Evolutionary conservation across 768 basidiomycete species (phyloP).

Genomic region (Naematelia aurantialba): DNA sequence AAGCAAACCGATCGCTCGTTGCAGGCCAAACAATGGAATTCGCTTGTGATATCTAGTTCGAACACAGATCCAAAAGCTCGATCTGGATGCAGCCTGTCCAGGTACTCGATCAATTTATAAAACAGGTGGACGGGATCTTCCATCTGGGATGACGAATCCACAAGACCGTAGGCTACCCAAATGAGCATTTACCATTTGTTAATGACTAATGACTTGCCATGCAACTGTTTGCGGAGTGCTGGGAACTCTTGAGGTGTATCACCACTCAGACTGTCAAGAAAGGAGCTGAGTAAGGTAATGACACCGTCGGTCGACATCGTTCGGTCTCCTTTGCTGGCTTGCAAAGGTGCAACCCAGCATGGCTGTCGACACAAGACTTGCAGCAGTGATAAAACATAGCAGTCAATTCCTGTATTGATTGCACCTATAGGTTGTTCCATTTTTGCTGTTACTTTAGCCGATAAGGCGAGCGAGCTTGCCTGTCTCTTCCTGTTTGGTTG

Average conservation of each 20-base stretch:
- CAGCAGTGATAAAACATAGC: slow-evolving; percentile 7
- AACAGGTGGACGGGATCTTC: slow-evolving; percentile 3
- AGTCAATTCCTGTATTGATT: slow-evolving; percentile 1
- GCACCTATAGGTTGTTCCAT: not conserved
- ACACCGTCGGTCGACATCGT: no score
- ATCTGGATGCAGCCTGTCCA: not conserved
- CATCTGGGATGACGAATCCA: slow-evolving; percentile 1
- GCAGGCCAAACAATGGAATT: not conserved
- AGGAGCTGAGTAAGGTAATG: no score
- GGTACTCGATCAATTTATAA: not conserved
- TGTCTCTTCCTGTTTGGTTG: not conserved
- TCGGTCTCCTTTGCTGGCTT: no score
- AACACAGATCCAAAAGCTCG: not conserved
- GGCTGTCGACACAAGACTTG: slow-evolving; percentile 1
- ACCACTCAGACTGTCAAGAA: no score
- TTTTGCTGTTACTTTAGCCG: not conserved
- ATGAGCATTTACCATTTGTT: not conserved
- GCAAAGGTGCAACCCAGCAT: no score
- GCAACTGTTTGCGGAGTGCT: no score
- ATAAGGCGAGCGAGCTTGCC: not conserved
- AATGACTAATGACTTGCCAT: no score
- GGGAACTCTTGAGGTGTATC: no score
- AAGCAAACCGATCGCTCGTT: not conserved
- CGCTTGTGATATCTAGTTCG: not conserved
- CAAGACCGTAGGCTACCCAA: not conserved